Evolutionary conservation across 1,139 yeast genomes (phyloP).

Genomic region (Taphrina pruni): DNA sequence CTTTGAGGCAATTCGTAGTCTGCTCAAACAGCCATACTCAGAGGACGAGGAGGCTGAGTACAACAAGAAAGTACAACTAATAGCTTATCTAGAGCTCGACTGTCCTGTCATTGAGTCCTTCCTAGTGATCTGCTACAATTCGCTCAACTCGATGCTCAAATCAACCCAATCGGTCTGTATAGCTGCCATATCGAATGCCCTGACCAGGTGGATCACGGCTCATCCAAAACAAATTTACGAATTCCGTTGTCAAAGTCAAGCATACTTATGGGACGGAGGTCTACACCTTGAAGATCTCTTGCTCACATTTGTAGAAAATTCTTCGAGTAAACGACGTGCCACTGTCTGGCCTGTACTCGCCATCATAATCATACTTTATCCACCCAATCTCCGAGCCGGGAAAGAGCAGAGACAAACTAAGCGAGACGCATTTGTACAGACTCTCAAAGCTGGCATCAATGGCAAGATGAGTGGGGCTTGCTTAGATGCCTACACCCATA

Average conservation of each 20-base stretch:
- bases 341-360: conserved; percentile 25
- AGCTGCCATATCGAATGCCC: not conserved
- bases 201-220: conserved; percentile 1
- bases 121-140: not conserved
- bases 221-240: conserved; percentile 7
- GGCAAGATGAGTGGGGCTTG: conserved; percentile 15
- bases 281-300: conserved; percentile 8
- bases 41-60: conserved; percentile 18
- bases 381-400: not conserved
- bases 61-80: conserved; percentile 11
- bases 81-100: conserved; percentile 1
- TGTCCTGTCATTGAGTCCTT: not conserved
- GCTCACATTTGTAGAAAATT: not conserved
- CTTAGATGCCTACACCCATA: conserved; percentile 2
- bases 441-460: not conserved
- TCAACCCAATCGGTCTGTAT: conserved; percentile 9
- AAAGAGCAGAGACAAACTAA: not conserved
- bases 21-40: conserved; percentile 14
- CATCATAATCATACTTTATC: not conserved
- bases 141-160: conserved; percentile 11
- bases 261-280: not conserved
- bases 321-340: conserved; percentile 9
- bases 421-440: conserved; percentile 4
- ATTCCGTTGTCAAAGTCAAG: not conserved
- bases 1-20: not conserved